Conservation (phyloP, 1,139 yeast species). For the Suhomyces kunorum region DNA sequence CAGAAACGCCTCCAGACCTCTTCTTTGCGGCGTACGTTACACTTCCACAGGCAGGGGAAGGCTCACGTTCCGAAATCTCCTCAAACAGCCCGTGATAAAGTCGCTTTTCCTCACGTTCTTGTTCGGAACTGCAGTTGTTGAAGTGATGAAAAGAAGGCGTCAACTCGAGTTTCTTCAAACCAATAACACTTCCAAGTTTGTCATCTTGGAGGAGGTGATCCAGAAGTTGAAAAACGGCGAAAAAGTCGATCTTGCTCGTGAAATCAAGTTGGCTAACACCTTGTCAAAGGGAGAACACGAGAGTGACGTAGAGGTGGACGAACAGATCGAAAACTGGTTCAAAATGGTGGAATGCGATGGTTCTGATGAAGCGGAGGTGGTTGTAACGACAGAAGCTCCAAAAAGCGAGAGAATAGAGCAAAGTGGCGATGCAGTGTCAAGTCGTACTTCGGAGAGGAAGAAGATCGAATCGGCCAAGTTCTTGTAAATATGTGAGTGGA, state of each 20-base stretch:
- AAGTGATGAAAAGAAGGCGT: slow-evolving; percentile 37
- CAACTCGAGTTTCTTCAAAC: slow-evolving; percentile 34
- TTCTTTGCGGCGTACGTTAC: not conserved
- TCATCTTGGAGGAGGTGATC: slow-evolving; percentile 34
- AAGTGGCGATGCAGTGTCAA: not conserved
- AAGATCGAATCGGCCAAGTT: slow-evolving; percentile 20
- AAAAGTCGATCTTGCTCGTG: slow-evolving; percentile 39
- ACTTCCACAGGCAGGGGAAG: slow-evolving; percentile 3
- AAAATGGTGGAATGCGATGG: slow-evolving; percentile 30
- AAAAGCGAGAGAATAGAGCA: not conserved
- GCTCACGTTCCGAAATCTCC: slow-evolving; percentile 18
- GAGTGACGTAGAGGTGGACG: slow-evolving; percentile 44
- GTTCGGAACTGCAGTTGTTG: slow-evolving; percentile 45
- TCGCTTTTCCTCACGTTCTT: slow-evolving; percentile 40
- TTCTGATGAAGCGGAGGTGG: not conserved
- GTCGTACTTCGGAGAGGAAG: no score
- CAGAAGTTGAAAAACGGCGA: slow-evolving; percentile 33
- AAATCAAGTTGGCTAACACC: slow-evolving; percentile 40
- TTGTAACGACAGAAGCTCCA: not conserved
- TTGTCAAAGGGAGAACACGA: slow-evolving; percentile 34
- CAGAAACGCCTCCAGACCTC: not conserved
- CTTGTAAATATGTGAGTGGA: slow-evolving; percentile 13
- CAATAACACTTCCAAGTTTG: slow-evolving; percentile 35
- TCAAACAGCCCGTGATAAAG: slow-evolving; percentile 39
- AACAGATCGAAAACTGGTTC: slow-evolving; percentile 39